Evolutionary conservation across 1,139 yeast genomes (phyloP).

Genomic region (Debaryomyces udenii): DNA sequence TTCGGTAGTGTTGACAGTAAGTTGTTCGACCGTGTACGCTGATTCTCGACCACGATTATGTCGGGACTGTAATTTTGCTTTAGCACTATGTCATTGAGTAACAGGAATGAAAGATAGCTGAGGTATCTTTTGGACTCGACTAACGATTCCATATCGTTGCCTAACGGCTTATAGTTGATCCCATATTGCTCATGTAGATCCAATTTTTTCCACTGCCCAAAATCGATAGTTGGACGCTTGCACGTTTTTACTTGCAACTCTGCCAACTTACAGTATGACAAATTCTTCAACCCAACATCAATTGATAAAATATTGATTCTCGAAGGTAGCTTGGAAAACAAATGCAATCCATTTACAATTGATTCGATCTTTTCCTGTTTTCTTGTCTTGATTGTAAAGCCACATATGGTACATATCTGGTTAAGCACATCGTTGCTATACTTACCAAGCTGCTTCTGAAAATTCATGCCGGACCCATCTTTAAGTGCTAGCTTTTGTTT

Average conservation of each 20-base stretch:
- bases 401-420: slow-evolving; percentile 39
- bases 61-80: slow-evolving; percentile 16
- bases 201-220: slow-evolving; percentile 33
- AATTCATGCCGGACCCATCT: slow-evolving; percentile 4
- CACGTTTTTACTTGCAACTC: background rate
- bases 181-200: slow-evolving; percentile 28
- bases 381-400: slow-evolving; percentile 29
- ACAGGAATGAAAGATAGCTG: slow-evolving; percentile 24
- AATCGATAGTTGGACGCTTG: slow-evolving; percentile 12
- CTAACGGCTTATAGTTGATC: slow-evolving; percentile 15
- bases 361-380: slow-evolving; percentile 31
- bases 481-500: too few species aligned
- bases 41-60: slow-evolving; percentile 39
- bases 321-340: slow-evolving; percentile 19
- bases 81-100: slow-evolving; percentile 22
- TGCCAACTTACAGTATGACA: slow-evolving; percentile 37
- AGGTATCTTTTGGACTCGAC: slow-evolving; percentile 31
- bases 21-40: slow-evolving; percentile 40
- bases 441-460: slow-evolving; percentile 5
- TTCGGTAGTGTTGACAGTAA: slow-evolving; percentile 42
- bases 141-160: slow-evolving; percentile 18
- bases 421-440: slow-evolving; percentile 21
- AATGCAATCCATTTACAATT: slow-evolving; percentile 25
- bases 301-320: slow-evolving; percentile 30
- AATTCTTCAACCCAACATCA: slow-evolving; percentile 47